Conservation (phyloP, 148 eudicot genomes). For the Arbutus unedo region DNA sequence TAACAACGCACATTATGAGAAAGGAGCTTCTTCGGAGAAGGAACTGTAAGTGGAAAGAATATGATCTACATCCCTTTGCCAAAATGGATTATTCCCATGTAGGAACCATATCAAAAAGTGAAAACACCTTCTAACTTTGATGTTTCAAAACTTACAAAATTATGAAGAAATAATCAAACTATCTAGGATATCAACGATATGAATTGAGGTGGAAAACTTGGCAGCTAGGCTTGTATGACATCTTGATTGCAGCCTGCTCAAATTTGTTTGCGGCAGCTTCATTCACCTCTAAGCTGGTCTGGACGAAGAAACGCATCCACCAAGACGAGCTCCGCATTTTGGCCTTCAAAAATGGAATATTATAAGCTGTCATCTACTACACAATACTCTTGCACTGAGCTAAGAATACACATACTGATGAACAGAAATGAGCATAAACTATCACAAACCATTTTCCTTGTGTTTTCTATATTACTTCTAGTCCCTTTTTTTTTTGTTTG, state of each 20-base stretch:
- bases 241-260: conserved; percentile 32
- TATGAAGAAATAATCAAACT: neutral
- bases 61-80: neutral
- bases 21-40: neutral
- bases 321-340: conserved; percentile 41
- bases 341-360: conserved; percentile 21
- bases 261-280: conserved; percentile 32
- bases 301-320: conserved; percentile 46
- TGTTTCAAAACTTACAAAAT: conserved; percentile 1
- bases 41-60: neutral
- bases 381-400: neutral
- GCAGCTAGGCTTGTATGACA: conserved; percentile 37
- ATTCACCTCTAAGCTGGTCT: conserved; percentile 38
- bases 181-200: conserved; percentile 20
- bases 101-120: conserved; percentile 1
- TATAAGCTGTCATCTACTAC: neutral
- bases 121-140: neutral
- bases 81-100: neutral
- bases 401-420: neutral
- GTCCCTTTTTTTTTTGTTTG: neutral
- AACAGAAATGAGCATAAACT: conserved; percentile 4
- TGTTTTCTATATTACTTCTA: neutral
- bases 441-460: neutral
- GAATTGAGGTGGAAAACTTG: conserved; percentile 44
- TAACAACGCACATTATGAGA: neutral